Percentiles rank a stretch among this genome's conserved stretches.
These are phyloP conservation scores for Aspergillus leporis DNA, from an alignment of 495 filamentous ascomycete genomes.

Conservation along the genomic window DNA sequence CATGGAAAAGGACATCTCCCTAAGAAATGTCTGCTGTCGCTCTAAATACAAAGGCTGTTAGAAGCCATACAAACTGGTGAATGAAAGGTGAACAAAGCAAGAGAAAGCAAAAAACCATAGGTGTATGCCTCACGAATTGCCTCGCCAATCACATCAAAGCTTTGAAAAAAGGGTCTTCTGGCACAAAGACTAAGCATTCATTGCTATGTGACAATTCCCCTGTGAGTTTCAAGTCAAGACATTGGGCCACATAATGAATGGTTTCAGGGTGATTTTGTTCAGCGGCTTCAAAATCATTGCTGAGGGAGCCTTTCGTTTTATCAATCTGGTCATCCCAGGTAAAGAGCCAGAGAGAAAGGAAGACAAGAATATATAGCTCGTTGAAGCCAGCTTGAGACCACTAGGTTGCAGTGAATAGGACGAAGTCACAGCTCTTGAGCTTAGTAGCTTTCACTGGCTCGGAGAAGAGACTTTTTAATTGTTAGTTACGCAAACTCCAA, in stretches of 20 bases:
- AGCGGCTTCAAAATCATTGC: background rate
- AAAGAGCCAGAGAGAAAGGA: background rate
- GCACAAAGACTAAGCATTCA: background rate
- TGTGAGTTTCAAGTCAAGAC: background rate
- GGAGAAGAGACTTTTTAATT: background rate
- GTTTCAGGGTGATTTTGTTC: background rate
- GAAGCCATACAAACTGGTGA: background rate
- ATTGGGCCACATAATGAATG: background rate
- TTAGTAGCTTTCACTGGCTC: background rate
- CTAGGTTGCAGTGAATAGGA: background rate
- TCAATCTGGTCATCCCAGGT: background rate
- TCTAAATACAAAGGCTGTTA: background rate
- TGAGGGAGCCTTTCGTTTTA: background rate
- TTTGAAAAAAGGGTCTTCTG: background rate
- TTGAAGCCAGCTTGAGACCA: background rate
- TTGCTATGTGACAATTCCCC: background rate
- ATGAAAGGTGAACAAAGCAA: background rate
- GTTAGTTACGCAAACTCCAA: background rate
- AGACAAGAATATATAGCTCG: background rate
- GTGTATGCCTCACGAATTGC: background rate
- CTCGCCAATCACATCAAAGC: background rate
- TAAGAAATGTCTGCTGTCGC: background rate
- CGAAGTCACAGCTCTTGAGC: background rate
- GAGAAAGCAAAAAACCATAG: background rate
- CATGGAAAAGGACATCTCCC: background rate